These are phyloP conservation scores for Podospora pseudoanserina DNA, from an alignment of 495 filamentous ascomycete genomes.

Conservation along the genomic window DNA sequence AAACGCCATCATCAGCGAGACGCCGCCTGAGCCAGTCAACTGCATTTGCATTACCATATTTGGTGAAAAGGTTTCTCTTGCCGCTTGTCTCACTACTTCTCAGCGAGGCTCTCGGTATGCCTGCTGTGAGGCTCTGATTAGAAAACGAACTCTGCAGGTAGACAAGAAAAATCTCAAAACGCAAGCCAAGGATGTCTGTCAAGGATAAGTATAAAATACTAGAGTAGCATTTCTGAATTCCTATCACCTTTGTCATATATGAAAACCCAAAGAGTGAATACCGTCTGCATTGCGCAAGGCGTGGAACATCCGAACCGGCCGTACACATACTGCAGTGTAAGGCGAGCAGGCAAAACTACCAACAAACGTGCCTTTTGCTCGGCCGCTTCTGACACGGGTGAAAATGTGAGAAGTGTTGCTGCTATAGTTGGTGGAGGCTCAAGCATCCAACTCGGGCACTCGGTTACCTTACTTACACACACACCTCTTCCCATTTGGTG, in stretches of 20 bases:
- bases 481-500: neutral
- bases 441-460: neutral
- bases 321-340: neutral
- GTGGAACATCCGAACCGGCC: neutral
- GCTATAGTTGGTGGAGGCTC: neutral
- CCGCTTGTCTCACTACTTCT: neutral
- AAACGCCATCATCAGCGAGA: neutral
- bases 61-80: neutral
- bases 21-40: conserved; percentile 1
- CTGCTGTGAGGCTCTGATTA: no score
- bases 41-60: neutral
- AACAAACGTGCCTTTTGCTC: neutral
- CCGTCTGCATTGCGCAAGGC: neutral
- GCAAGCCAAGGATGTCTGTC: neutral
- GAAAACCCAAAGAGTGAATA: neutral
- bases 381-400: neutral
- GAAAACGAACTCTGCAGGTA: no score
- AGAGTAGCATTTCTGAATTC: neutral
- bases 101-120: no score
- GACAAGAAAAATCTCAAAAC: no score
- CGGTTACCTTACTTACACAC: neutral
- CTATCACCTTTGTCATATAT: neutral
- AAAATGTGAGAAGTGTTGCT: neutral
- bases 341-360: neutral
- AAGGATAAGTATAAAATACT: neutral